Evolutionary conservation across 768 basidiomycete genomes (phyloP).

Genomic region (Clavaria fumosa): DNA sequence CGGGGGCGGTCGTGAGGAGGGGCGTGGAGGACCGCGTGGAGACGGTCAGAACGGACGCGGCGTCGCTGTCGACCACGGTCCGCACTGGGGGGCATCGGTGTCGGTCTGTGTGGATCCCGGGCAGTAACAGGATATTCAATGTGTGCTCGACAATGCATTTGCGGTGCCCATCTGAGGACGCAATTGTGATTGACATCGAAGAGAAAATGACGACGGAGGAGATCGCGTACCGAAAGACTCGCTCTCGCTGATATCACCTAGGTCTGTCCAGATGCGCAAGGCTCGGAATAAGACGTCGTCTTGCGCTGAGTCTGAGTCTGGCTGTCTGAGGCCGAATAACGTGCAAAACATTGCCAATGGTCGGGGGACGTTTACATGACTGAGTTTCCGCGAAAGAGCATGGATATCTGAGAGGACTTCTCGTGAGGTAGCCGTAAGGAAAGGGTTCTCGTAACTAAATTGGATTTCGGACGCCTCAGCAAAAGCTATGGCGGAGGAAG

Average conservation of each 20-base stretch:
- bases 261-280: conserved; percentile 57
- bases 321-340: conserved; percentile 32
- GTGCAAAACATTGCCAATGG: conserved; percentile 45
- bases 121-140: conserved; percentile 59
- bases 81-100: conserved; percentile 13
- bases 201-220: too few species aligned
- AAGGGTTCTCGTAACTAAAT: conserved; percentile 71
- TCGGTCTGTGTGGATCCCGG: conserved; percentile 43
- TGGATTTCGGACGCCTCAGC: too few species aligned
- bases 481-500: too few species aligned
- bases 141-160: conserved; percentile 70
- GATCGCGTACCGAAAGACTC: conserved; percentile 55
- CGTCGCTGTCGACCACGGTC: conserved; percentile 18
- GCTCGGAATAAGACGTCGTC: conserved; percentile 42
- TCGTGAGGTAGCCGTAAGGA: conserved; percentile 61
- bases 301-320: conserved; percentile 14
- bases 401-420: conserved; percentile 60
- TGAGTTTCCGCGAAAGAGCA: conserved; percentile 40
- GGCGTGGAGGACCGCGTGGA: conserved; percentile 17
- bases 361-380: conserved; percentile 49
- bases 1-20: conserved; percentile 10
- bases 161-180: conserved; percentile 46
- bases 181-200: too few species aligned
- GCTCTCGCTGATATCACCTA: conserved; percentile 60
- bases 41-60: too few species aligned